Evolutionary conservation across 2,329 filamentous ascomycete genomes (phyloP), one percentile per base, ranked within the genome.

Genomic region (Diaporthe sp.): DNA sequence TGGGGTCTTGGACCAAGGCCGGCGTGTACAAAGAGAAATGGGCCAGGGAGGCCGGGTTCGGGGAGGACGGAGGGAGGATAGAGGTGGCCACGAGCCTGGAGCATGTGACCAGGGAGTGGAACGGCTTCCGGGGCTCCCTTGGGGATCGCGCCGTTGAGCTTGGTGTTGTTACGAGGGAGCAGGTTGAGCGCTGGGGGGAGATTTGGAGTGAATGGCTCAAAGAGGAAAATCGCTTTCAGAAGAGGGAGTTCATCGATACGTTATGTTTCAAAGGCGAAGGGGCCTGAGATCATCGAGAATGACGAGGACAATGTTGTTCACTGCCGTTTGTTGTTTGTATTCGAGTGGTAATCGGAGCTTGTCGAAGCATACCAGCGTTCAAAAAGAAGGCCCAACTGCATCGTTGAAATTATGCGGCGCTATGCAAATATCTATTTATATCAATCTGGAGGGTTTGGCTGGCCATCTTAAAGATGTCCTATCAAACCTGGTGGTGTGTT

Each of bases 21-120:
- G 70, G 70, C 5, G 12, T 72, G 8, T 46, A 62, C 13, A 72
- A 72, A 10, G 42, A 46, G 8, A 34, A 28, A 12, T 72, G 70
- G 70, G 53, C 57, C 10, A 19, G 57, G 22, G 57, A 62, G 17
- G 70, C 57, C 7, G 70, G 70, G 2, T 72, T 72, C 15, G 55
- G 70, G 12, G 28, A 34, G 25, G 42, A 58, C 19, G 39, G 59
- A 1, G 59, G 59, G 1, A 46, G 15, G 9, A 65, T 65, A 19
- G 34, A 65, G 59, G 39, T 31, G 4, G 15, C 10, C 8, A 1
- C 15, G 0, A 65, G 59, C 17, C 8, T 28, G 10, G 59, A 65
- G 59, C 39, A 46, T 44, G n/a, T 65, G 7, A 46, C 59, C 15
- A 25, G 15, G 59, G 59, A 28, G 10, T 46, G 39, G 59, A 65